Conservation (phyloP, 805 yeast genomes). For the Saccharomycopsis sp. region DNA sequence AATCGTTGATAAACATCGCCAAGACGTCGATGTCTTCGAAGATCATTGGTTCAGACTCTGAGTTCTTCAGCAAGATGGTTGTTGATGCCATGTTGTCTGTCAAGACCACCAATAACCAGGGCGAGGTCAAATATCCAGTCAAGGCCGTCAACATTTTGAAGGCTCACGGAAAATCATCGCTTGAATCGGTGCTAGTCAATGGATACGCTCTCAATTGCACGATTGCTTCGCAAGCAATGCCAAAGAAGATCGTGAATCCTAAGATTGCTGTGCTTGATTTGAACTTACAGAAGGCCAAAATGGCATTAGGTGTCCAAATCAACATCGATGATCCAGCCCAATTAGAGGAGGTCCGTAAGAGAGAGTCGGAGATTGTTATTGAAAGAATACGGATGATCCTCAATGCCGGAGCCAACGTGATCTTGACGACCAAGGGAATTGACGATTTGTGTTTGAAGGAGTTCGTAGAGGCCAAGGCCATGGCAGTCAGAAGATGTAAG, state of each 20-base stretch:
- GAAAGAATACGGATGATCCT: constrained; percentile 80
- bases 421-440: constrained; percentile 88
- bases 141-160: constrained; percentile 94
- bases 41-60: constrained; percentile 90
- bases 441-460: constrained; percentile 89
- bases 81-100: constrained; percentile 96
- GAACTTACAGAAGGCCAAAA: constrained; percentile 89
- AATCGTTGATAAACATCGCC: constrained; percentile 83
- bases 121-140: constrained; percentile 88
- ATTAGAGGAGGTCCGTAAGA: constrained; percentile 82
- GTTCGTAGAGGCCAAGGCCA: constrained; percentile 84
- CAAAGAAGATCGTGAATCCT: constrained; percentile 59
- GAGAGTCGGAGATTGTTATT: constrained; percentile 79
- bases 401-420: constrained; percentile 87
- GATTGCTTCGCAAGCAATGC: constrained; percentile 96
- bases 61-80: constrained; percentile 81
- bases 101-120: constrained; percentile 80
- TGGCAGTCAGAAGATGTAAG: constrained; percentile 96
- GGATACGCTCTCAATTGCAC: constrained; percentile 98
- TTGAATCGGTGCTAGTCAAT: constrained; percentile 77
- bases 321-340: constrained; percentile 97
- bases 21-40: constrained; percentile 96
- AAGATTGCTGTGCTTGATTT: constrained; percentile 85
- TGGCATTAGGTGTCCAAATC: constrained; percentile 98
- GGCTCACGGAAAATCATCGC: constrained; percentile 92